phyloP scores from a whole-genome alignment of 768 basidiomycete genomes.

The Mrakia frigida region DNA sequence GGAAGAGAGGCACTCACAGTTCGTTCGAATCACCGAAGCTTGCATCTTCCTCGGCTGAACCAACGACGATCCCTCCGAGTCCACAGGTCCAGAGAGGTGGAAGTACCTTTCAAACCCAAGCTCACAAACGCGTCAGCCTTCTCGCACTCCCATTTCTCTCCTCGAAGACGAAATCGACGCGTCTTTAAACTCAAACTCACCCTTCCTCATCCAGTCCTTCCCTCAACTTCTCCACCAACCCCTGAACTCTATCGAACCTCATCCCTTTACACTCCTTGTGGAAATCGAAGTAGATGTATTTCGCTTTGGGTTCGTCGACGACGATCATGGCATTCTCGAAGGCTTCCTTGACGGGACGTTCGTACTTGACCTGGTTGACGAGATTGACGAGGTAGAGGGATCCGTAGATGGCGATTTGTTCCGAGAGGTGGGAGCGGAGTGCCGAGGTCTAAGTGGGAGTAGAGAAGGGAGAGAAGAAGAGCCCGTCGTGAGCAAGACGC shows the following conservation, averaged over 20 bases:
- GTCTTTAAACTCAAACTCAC: conserved; percentile 48
- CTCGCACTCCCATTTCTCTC: not conserved
- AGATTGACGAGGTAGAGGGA: conserved; percentile 77
- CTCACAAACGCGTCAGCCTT: conserved; percentile 17
- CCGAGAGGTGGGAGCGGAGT: conserved; percentile 65
- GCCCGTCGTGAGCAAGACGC: not conserved
- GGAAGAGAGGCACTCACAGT: conserved; percentile 4
- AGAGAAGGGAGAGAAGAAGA: not conserved
- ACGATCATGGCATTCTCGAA: conserved; percentile 73
- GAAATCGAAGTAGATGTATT: conserved; percentile 96
- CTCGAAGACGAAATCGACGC: not conserved
- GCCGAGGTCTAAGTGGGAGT: conserved; percentile 58
- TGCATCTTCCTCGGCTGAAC: conserved; percentile 5
- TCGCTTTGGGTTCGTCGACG: conserved; percentile 63
- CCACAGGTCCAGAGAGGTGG: conserved; percentile 48
- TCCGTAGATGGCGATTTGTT: conserved; percentile 69
- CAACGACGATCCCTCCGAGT: not conserved
- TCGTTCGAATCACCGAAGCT: conserved; percentile 25
- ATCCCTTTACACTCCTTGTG: conserved; percentile 90
- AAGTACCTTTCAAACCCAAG: conserved; percentile 58
- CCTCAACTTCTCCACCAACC: conserved; percentile 70
- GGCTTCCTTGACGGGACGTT: conserved; percentile 89
- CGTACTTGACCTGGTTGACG: conserved; percentile 87
- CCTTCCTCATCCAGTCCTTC: conserved; percentile 56
- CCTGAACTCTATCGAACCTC: conserved; percentile 86